phyloP scores from a whole-genome alignment of 768 basidiomycete genomes.

The Russula olivacea region DNA sequence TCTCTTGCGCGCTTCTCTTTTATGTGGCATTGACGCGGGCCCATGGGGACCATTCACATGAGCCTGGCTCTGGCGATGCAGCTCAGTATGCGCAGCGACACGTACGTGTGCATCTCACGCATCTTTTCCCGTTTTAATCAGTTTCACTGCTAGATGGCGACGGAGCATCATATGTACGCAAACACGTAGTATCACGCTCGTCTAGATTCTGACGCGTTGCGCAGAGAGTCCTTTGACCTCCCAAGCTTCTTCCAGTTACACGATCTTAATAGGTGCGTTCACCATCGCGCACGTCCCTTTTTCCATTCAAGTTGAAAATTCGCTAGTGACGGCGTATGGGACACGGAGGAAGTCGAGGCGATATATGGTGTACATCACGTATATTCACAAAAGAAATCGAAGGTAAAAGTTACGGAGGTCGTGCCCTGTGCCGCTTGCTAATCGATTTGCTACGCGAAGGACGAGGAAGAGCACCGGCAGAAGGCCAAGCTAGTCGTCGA shows the following conservation, averaged over 20 bases:
- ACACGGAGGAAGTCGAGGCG: conserved; percentile 85
- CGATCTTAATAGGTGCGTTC: conserved; percentile 73
- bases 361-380: conserved; percentile 95
- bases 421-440: background rate
- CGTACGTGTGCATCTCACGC: conserved; percentile 47
- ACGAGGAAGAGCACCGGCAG: conserved; percentile 69
- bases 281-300: background rate
- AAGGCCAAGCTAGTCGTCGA: conserved; percentile 78
- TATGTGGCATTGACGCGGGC: conserved; percentile 31
- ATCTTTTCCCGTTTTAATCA: conserved; percentile 3
- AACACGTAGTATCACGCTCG: conserved; percentile 1
- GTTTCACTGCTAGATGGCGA: conserved; percentile 58
- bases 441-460: conserved; percentile 35
- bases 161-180: conserved; percentile 77
- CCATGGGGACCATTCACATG: conserved; percentile 45
- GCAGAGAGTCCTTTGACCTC: conserved; percentile 74
- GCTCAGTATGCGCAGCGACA: conserved; percentile 78
- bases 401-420: conserved; percentile 48
- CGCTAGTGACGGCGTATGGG: conserved; percentile 72
- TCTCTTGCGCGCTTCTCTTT: conserved; percentile 13
- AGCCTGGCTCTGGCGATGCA: conserved; percentile 1
- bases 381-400: conserved; percentile 76
- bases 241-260: conserved; percentile 94
- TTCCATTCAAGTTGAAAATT: conserved; percentile 4
- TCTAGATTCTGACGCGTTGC: conserved; percentile 6